These are phyloP conservation scores for Plantago ovata DNA, from an alignment of 257 asterid genomes.

Conservation along the genomic window DNA sequence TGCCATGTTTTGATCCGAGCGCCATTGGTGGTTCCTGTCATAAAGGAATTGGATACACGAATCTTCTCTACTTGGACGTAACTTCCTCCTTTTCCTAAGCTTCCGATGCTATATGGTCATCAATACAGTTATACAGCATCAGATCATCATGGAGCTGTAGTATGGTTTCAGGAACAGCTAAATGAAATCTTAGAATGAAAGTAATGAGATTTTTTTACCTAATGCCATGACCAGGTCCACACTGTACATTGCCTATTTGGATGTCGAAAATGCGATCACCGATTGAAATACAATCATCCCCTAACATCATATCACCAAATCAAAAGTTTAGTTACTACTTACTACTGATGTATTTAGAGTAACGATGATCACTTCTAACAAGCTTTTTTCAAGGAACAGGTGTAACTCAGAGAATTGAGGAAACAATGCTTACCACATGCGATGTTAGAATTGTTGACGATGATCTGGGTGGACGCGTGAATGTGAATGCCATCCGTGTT, in stretches of 20 bases:
- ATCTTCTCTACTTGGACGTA: constrained; percentile 55
- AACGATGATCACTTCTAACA: too few species aligned
- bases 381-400: not conserved
- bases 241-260: constrained; percentile 34
- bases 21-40: constrained; percentile 73
- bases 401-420: not conserved
- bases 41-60: constrained; percentile 30
- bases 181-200: not conserved
- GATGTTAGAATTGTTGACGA: constrained; percentile 41
- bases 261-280: constrained; percentile 57
- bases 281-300: constrained; percentile 79
- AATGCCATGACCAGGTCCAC: constrained; percentile 91
- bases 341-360: too few species aligned
- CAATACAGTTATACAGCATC: not conserved
- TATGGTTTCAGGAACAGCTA: not conserved
- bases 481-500: constrained; percentile 87
- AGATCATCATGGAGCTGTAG: not conserved
- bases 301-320: constrained; percentile 22
- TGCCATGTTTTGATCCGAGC: constrained; percentile 94
- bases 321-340: not conserved
- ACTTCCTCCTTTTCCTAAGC: constrained; percentile 60
- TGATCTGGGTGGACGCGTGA: constrained; percentile 40
- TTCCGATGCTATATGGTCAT: constrained; percentile 52
- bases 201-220: constrained; percentile 34
- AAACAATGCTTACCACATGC: constrained; percentile 38